phyloP scores from a whole-genome alignment of 768 basidiomycete species.

The Dioszegia hungarica region DNA sequence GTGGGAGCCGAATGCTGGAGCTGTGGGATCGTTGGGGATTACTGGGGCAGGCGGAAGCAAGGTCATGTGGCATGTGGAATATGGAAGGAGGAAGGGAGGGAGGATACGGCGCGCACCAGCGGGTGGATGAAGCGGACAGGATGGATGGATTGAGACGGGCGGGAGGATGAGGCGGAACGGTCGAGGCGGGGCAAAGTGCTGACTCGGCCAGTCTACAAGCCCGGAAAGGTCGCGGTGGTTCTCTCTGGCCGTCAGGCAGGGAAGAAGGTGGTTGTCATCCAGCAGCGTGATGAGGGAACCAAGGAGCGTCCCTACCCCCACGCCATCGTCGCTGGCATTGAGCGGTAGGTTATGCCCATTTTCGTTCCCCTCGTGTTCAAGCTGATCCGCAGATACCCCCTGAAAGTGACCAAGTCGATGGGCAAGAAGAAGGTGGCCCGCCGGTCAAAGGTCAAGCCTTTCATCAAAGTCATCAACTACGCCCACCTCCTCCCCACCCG shows the following conservation, averaged over 20 bases:
- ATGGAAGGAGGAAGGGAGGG: not conserved
- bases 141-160: too few species aligned
- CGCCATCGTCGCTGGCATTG: conserved; percentile 96
- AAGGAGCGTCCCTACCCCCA: conserved; percentile 96
- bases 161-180: conserved; percentile 1
- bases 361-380: not conserved
- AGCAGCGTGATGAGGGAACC: conserved; percentile 92
- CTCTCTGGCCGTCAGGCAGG: conserved; percentile 99
- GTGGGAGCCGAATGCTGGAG: not conserved
- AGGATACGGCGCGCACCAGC: not conserved
- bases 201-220: conserved; percentile 51
- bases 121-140: not conserved
- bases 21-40: too few species aligned
- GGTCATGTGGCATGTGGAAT: not conserved
- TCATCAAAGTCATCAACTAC: conserved; percentile 99
- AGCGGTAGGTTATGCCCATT: conserved; percentile 55
- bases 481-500: conserved; percentile 99
- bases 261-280: conserved; percentile 98
- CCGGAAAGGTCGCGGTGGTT: conserved; percentile 63
- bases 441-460: conserved; percentile 98
- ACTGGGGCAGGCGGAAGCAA: not conserved
- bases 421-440: conserved; percentile 87
- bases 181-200: too few species aligned
- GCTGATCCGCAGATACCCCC: conserved; percentile 62
- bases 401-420: conserved; percentile 97